These are phyloP conservation scores for Durio zibethinus DNA, from an alignment of 345 rosid genomes.

Conservation along the genomic window DNA sequence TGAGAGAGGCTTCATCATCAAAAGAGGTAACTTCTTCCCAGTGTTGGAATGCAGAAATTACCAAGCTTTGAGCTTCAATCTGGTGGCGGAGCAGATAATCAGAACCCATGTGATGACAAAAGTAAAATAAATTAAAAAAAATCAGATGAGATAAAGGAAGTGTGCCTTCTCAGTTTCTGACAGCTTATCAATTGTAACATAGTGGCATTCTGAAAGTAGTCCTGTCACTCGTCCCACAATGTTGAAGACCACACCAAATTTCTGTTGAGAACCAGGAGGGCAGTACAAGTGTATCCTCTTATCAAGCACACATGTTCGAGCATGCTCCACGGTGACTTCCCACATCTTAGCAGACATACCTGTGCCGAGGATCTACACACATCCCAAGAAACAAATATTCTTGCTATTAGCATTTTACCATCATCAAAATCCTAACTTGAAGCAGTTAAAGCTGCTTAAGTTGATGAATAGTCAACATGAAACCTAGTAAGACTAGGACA, in stretches of 20 bases:
- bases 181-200: conserved; percentile 59
- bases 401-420: background rate
- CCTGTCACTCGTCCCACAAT: conserved; percentile 87
- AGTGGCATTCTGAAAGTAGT: conserved; percentile 63
- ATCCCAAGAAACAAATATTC: conserved; percentile 13
- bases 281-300: conserved; percentile 57
- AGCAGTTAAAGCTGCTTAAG: background rate
- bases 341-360: conserved; percentile 99
- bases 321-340: conserved; percentile 91
- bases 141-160: conserved; percentile 11
- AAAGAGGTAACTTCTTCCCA: conserved; percentile 56
- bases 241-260: conserved; percentile 87
- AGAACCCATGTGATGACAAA: conserved; percentile 22
- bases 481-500: background rate
- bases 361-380: conserved; percentile 79
- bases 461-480: background rate
- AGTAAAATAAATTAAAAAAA: conserved; percentile 6
- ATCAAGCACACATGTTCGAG: conserved; percentile 75
- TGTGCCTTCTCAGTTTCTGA: conserved; percentile 81
- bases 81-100: conserved; percentile 26
- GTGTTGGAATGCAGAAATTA: conserved; percentile 61
- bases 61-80: conserved; percentile 71
- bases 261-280: conserved; percentile 51
- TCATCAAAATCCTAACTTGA: background rate
- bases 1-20: conserved; percentile 58